A percentile compares a stretch with the other conserved stretches of the same genome.
Conservation (phyloP, 129 eudicot genomes). For the Logfia minima region DNA sequence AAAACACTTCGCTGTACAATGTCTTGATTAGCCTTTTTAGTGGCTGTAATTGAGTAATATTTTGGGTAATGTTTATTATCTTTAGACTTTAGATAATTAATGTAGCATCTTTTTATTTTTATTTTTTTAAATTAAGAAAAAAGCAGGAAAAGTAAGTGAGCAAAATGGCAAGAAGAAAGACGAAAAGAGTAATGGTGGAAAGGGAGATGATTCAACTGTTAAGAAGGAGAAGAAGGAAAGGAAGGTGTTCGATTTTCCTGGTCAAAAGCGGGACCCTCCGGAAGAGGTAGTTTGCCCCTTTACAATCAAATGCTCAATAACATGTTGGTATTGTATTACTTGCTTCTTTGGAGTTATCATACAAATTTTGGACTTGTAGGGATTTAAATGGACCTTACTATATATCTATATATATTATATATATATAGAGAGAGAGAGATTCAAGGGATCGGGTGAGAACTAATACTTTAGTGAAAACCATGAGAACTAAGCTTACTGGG, state of each 20-base stretch:
- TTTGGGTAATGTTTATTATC: constrained; percentile 12
- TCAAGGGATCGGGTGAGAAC: too few species aligned
- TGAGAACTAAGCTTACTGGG: too few species aligned
- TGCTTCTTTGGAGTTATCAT: not conserved
- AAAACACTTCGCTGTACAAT: not conserved
- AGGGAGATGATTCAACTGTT: constrained; percentile 35
- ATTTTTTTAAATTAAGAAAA: constrained; percentile 33
- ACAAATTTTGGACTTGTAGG: not conserved
- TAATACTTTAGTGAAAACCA: too few species aligned
- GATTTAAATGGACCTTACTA: not conserved
- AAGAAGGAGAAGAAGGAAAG: constrained; percentile 56
- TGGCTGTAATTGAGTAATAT: too few species aligned
- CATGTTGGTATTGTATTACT: not conserved
- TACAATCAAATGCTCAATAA: not conserved
- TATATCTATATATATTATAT: too few species aligned
- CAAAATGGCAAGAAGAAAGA: constrained; percentile 54
- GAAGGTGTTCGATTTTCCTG: constrained; percentile 83
- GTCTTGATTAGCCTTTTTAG: too few species aligned
- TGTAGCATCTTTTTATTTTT: not conserved
- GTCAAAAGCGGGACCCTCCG: constrained; percentile 92
- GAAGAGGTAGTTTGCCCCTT: constrained; percentile 57
- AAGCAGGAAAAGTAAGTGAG: constrained; percentile 38
- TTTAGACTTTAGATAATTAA: constrained; percentile 20
- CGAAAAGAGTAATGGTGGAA: constrained; percentile 42
- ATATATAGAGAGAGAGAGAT: too few species aligned